phyloP scores from a whole-genome alignment of 2,329 filamentous ascomycete species.

The Gaeumannomyces tritici region DNA sequence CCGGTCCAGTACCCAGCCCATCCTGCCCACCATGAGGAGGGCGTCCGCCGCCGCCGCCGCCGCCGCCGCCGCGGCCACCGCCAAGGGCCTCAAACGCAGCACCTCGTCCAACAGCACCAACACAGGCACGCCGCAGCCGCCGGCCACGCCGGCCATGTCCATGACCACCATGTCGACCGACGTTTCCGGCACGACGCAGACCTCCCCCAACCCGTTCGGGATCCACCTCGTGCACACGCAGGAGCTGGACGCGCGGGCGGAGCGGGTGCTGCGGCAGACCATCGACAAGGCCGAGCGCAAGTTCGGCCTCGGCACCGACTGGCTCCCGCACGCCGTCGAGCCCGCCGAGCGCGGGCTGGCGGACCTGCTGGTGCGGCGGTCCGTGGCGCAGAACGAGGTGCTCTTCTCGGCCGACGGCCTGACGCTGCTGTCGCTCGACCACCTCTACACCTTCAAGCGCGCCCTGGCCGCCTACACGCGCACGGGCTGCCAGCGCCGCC shows the following conservation, averaged over 20 bases:
- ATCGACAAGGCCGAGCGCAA: slow-evolving; percentile 44
- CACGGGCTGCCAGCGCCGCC: slow-evolving; percentile 24
- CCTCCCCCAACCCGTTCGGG: slow-evolving; percentile 29
- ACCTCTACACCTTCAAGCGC: slow-evolving; percentile 54
- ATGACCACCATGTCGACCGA: slow-evolving; percentile 36
- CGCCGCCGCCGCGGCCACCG: no score
- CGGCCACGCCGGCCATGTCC: slow-evolving; percentile 32
- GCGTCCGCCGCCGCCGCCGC: background rate
- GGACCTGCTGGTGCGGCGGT: slow-evolving; percentile 43
- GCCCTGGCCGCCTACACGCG: slow-evolving; percentile 46
- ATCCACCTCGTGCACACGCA: slow-evolving; percentile 41
- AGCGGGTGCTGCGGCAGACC: slow-evolving; percentile 35
- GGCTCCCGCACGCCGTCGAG: slow-evolving; percentile 33
- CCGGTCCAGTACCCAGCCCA: slow-evolving; percentile 24
- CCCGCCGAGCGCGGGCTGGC: slow-evolving; percentile 35
- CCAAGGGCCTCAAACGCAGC: slow-evolving; percentile 6
- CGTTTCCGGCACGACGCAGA: slow-evolving; percentile 14
- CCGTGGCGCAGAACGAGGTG: slow-evolving; percentile 48
- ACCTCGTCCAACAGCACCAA: background rate
- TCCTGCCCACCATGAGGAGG: slow-evolving; percentile 15
- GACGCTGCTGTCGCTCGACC: slow-evolving; percentile 49
- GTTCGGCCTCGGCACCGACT: slow-evolving; percentile 30
- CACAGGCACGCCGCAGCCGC: slow-evolving; percentile 14
- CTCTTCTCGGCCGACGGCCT: slow-evolving; percentile 52
- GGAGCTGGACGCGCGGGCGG: slow-evolving; percentile 33